These are phyloP conservation scores for Schrenkiella parvula DNA, from an alignment of 345 rosid genomes.

Conservation along the genomic window DNA sequence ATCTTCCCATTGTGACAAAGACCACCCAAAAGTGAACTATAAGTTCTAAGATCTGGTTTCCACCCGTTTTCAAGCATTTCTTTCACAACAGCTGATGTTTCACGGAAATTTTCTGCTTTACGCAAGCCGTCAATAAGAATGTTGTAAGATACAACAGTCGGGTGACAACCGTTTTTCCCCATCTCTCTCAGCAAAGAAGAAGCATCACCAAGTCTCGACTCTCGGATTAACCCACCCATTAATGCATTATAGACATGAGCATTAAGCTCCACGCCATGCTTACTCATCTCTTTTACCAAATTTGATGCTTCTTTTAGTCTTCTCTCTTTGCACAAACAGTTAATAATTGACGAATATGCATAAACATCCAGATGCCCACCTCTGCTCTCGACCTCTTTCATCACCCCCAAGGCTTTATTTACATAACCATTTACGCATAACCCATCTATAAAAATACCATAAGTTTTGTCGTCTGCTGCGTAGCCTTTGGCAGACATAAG, in stretches of 20 bases:
- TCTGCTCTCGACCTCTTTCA: conserved; percentile 48
- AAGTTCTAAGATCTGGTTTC: conserved; percentile 74
- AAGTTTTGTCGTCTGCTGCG: conserved; percentile 52
- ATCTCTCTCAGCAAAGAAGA: conserved; percentile 51
- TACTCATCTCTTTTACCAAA: conserved; percentile 44
- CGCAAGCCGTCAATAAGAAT: conserved; percentile 69
- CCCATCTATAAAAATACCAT: conserved; percentile 70
- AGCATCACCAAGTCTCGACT: conserved; percentile 64
- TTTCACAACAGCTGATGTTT: conserved; percentile 58
- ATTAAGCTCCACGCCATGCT: conserved; percentile 45
- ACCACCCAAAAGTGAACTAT: conserved; percentile 71
- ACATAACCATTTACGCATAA: conserved; percentile 71
- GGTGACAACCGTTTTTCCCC: conserved; percentile 46
- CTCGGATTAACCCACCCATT: conserved; percentile 60
- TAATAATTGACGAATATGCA: conserved; percentile 69
- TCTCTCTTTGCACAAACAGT: conserved; percentile 70
- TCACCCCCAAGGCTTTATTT: conserved; percentile 60
- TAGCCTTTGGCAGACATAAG: conserved; percentile 47
- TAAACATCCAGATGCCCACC: conserved; percentile 49
- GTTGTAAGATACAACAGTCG: conserved; percentile 64
- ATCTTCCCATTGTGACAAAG: conserved; percentile 66
- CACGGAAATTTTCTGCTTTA: conserved; percentile 63
- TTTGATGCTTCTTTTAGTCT: conserved; percentile 62
- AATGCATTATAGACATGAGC: conserved; percentile 57
- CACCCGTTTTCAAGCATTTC: conserved; percentile 71